Evolutionary conservation across 148 eudicot genomes (phyloP), one percentile per base, ranked within the genome.

Genomic region (Rhododendron mucronatum): DNA sequence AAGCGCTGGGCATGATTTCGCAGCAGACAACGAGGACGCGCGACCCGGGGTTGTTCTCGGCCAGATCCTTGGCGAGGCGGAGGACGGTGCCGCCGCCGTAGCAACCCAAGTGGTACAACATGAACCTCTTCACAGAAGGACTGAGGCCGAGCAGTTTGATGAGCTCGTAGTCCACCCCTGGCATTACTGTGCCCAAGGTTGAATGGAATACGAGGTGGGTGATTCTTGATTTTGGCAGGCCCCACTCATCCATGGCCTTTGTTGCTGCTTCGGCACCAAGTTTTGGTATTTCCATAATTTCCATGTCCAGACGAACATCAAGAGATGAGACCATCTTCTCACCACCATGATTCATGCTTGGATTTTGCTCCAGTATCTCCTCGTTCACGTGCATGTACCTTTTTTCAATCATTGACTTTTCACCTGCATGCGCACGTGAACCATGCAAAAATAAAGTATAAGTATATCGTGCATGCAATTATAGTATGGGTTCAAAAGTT

Each of bases 41-140:
- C 9, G 83, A 82, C 2, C 87, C 83, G 20, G 61, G 28, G 57
- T 78, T 85, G 59, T 85, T 85, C 82, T 85, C 87, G 20, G 87
- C 87, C 1, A 78, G 59, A 16, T 85, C 87, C 3, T 85, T 85
- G 28, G 87, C 87, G 16, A 85, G 16, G 1, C 87, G 73, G 39
- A 85, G 87, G 21, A 44, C 76, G 0, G 26, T 78, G 39, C 75
- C 87, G 4, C 87, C 83, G 14, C 83, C 87, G 14, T 23, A 16
- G 73, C 83, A 85, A 11, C 82, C 86, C 44, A 51, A 41, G 6
- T 84, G 86, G 53, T 77, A 84, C 23, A 84, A 28, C 86, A 85
- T 85, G 39, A n/a, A 37, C 26, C 87, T 71, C 21, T 85, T 78
- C 44, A 85, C 87, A 5, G 39, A 39, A 1, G 82, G 63, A n/a